Conservation (phyloP, 108 stramenopile species). For the Skeletonema menzelii region DNA sequence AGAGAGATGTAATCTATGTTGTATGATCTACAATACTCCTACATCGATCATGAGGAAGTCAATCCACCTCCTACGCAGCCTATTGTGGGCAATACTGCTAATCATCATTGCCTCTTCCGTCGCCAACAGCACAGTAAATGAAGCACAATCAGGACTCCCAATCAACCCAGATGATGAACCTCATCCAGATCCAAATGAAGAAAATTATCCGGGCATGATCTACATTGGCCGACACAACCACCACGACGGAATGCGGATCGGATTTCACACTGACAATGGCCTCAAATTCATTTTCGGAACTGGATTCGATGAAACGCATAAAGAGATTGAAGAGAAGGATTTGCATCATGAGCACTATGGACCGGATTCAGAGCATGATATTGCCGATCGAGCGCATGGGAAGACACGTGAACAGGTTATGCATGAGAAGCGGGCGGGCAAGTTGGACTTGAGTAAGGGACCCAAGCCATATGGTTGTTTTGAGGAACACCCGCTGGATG, state of each 20-base stretch:
- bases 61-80: background rate
- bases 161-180: background rate
- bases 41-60: background rate
- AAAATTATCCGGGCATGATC: conserved; percentile 76
- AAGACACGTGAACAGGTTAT: conserved; percentile 61
- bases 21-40: no score
- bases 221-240: conserved; percentile 50
- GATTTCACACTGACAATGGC: conserved; percentile 54
- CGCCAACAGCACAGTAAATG: background rate
- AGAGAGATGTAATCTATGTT: no score
- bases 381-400: conserved; percentile 49
- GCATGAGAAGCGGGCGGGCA: conserved; percentile 62
- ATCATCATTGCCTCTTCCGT: background rate
- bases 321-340: conserved; percentile 66
- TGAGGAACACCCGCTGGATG: conserved; percentile 79
- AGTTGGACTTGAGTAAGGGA: conserved; percentile 45
- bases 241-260: conserved; percentile 38
- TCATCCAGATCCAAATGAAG: conserved; percentile 86
- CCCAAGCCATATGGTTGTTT: conserved; percentile 77
- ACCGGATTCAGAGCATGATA: conserved; percentile 55
- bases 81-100: background rate
- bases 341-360: conserved; percentile 54
- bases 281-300: conserved; percentile 83
- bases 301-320: conserved; percentile 64
- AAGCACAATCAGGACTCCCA: background rate